Evolutionary conservation across 2,329 filamentous ascomycete species (phyloP).

Genomic region (Phoma sp.): DNA sequence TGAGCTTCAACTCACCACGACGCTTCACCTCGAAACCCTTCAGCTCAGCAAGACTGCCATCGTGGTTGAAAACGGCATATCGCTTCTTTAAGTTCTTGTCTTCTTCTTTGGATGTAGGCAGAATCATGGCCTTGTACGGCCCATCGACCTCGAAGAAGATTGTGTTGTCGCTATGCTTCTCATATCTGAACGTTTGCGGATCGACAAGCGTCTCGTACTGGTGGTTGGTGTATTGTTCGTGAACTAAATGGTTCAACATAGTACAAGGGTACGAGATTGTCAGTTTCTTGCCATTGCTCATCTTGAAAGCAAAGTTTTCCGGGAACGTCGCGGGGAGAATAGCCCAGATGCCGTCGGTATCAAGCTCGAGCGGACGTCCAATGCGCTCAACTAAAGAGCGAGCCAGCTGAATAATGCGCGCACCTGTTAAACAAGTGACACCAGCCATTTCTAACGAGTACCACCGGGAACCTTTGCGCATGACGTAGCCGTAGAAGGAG

Average conservation of each 20-base stretch:
- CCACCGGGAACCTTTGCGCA: conserved; percentile 98
- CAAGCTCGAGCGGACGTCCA: conserved; percentile 88
- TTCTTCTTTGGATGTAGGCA: conserved; percentile 97
- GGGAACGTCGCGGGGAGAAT: conserved; percentile 96
- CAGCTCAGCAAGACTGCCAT: conserved; percentile 90
- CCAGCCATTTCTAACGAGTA: conserved; percentile 99
- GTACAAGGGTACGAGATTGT: conserved; percentile 98
- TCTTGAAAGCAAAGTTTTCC: conserved; percentile 92
- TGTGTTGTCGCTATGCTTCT: conserved; percentile 97
- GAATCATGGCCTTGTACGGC: conserved; percentile 95
- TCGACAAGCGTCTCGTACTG: conserved; percentile 94
- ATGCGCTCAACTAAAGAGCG: conserved; percentile 91
- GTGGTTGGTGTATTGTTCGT: conserved; percentile 93
- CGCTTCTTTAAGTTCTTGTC: conserved; percentile 99
- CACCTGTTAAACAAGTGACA: conserved; percentile 95
- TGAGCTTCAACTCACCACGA: conserved; percentile 95
- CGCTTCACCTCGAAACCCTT: conserved; percentile 99
- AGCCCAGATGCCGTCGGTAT: conserved; percentile 99
- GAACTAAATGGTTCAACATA: conserved; percentile 98
- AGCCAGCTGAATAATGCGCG: conserved; percentile 95
- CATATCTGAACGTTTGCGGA: conserved; percentile 80
- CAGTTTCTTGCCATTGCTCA: conserved; percentile 95
- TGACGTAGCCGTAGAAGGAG: conserved; percentile 99
- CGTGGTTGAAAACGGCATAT: conserved; percentile 98
- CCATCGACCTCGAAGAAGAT: conserved; percentile 99